Percentiles rank a stretch among this genome's conserved stretches.
phyloP scores from a whole-genome alignment of 2,329 filamentous ascomycete genomes.

The Arachnopeziza araneosa region DNA sequence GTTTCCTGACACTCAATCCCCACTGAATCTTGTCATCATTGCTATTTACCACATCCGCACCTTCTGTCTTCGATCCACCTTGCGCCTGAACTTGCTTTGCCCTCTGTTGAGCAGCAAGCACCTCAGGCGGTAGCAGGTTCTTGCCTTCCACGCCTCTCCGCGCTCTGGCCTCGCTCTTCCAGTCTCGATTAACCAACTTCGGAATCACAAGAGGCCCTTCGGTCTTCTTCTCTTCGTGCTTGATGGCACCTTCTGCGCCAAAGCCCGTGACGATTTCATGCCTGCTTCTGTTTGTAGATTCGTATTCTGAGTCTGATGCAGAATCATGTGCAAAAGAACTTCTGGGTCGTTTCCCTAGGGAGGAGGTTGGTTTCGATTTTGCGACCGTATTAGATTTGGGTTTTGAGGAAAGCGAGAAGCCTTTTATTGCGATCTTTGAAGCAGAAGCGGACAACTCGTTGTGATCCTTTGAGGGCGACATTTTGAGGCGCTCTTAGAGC shows the following conservation, averaged over 20 bases:
- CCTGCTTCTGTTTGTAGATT: conserved; percentile 24
- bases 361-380: conserved; percentile 21
- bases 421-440: conserved; percentile 32
- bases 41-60: conserved; percentile 45
- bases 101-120: conserved; percentile 42
- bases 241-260: conserved; percentile 40
- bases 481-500: conserved; percentile 1
- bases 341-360: conserved; percentile 37
- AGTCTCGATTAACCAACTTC: conserved; percentile 54
- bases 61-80: conserved; percentile 30
- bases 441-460: conserved; percentile 14
- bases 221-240: conserved; percentile 29
- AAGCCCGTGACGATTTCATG: conserved; percentile 48
- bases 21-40: conserved; percentile 33
- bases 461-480: conserved; percentile 24
- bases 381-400: conserved; percentile 6
- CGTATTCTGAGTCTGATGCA: conserved; percentile 51
- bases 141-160: conserved; percentile 36
- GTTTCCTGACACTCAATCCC: conserved; percentile 44
- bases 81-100: conserved; percentile 13
- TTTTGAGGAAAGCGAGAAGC: conserved; percentile 36
- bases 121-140: conserved; percentile 51
- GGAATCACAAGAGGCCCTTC: conserved; percentile 49
- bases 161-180: conserved; percentile 48
- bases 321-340: conserved; percentile 44